These are phyloP conservation scores for Cyclotella choctawhatcheeana DNA, from an alignment of 108 stramenopile species.

Conservation along the genomic window DNA sequence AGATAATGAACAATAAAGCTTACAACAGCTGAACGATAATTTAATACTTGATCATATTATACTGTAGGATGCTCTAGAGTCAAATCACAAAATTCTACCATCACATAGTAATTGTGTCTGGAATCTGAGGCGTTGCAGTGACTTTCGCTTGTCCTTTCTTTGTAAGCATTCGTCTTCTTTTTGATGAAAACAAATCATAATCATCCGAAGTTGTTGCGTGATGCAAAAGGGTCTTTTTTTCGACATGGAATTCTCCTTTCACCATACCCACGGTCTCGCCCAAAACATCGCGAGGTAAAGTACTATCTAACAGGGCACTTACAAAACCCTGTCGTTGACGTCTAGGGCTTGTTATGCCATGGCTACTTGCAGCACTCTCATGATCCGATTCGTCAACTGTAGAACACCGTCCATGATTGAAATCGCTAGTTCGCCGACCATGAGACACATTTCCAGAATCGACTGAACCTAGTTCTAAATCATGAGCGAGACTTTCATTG, in stretches of 20 bases:
- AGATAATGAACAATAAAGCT: neutral
- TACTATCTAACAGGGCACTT: slow-evolving; percentile 76
- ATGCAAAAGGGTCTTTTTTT: slow-evolving; percentile 85
- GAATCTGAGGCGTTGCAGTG: slow-evolving; percentile 8
- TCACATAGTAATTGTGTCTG: slow-evolving; percentile 17
- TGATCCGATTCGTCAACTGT: slow-evolving; percentile 40
- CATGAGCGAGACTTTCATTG: slow-evolving; percentile 22
- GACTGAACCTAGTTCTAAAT: slow-evolving; percentile 37
- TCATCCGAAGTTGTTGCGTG: slow-evolving; percentile 89
- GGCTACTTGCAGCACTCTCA: slow-evolving; percentile 26
- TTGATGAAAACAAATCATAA: slow-evolving; percentile 78
- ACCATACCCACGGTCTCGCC: slow-evolving; percentile 85
- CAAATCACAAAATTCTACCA: neutral
- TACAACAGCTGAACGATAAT: too few species aligned
- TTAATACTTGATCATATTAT: too few species aligned
- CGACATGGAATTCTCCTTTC: slow-evolving; percentile 83
- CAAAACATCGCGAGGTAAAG: slow-evolving; percentile 83
- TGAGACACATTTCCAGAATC: slow-evolving; percentile 12
- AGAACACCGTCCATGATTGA: slow-evolving; percentile 36
- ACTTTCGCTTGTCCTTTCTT: slow-evolving; percentile 5
- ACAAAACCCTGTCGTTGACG: slow-evolving; percentile 71
- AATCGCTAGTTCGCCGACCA: slow-evolving; percentile 38
- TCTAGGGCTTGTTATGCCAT: slow-evolving; percentile 7
- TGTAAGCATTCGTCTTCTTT: slow-evolving; percentile 26
- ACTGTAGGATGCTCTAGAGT: too few species aligned